phyloP scores from a whole-genome alignment of 352 stramenopile species.

The Phytophthora parvispora region DNA sequence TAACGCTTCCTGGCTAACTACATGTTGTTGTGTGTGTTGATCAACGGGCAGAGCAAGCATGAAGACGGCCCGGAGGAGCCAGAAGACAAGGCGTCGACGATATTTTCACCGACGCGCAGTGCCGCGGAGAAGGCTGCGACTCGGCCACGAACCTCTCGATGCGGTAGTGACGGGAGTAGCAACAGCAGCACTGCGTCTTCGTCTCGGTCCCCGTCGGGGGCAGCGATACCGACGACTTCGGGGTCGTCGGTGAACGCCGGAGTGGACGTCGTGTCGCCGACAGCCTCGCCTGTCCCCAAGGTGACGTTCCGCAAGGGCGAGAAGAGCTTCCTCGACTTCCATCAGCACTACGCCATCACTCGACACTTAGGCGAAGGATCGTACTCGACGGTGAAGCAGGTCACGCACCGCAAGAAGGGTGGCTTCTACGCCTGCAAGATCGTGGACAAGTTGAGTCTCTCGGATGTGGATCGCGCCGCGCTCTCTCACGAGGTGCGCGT shows the following conservation, averaged over 20 bases:
- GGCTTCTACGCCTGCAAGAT: slow-evolving; percentile 87
- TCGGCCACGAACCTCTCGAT: slow-evolving; percentile 7
- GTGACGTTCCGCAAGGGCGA: slow-evolving; percentile 79
- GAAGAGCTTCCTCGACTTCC: slow-evolving; percentile 87
- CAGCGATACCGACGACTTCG: slow-evolving; percentile 7
- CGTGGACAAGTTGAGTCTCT: slow-evolving; percentile 84
- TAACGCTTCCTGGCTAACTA: too few relatives aligned
- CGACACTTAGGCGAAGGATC: slow-evolving; percentile 87
- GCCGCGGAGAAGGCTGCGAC: slow-evolving; percentile 1
- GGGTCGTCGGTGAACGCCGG: background rate
- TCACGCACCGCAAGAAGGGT: slow-evolving; percentile 84
- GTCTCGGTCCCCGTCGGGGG: slow-evolving; percentile 4
- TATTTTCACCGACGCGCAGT: background rate
- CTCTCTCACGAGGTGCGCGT: slow-evolving; percentile 82
- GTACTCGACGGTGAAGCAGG: slow-evolving; percentile 91
- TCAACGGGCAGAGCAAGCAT: slow-evolving; percentile 25
- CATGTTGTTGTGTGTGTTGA: background rate
- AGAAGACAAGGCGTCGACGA: slow-evolving; percentile 25
- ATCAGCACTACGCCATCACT: slow-evolving; percentile 85
- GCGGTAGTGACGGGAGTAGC: slow-evolving; percentile 20
- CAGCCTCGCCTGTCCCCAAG: slow-evolving; percentile 17
- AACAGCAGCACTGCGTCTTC: slow-evolving; percentile 29
- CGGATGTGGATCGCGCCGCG: slow-evolving; percentile 73
- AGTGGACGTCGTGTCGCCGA: slow-evolving; percentile 1
- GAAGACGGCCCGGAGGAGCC: slow-evolving; percentile 19